Evolutionary conservation across 768 basidiomycete species (phyloP), one percentile per base, ranked within the genome.

Genomic region (Suillus sp.): DNA sequence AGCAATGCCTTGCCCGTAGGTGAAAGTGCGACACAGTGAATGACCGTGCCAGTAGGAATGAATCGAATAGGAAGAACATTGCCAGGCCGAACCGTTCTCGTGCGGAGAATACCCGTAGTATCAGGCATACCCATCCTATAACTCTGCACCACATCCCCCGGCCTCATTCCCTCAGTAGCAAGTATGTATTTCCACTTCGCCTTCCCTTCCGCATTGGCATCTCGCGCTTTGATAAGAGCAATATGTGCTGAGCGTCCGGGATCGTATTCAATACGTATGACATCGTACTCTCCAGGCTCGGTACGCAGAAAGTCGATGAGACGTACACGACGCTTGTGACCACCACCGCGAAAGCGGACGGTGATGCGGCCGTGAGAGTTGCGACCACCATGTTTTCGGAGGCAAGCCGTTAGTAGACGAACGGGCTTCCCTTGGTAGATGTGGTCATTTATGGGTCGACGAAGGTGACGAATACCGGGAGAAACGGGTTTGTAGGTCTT

Each of bases 181-280:
- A 99, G 79, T 70, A 99, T 95, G 73, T 99, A 99, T 71, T 87
- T 91, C 88, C 91, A 96, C 69, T 79, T 83, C 64, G 83, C 79
- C 64, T 63, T 74, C 1, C 86, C 90, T 64, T 83, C 79, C 37
- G 84, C 81, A 10, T 72, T 73, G 4, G 81, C 74, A 67, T 87
- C 80, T 57, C 88, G 80, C 71, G 86, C 89, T 72, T 82, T 83
- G 71, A 98, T 72, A 64, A 99, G 84, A 2, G 97, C 96, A 71
- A 99, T 96, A 74, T 99, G 97, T 8, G 93, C 94, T 40, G 89
- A 92, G 50, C 97, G 84, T 4, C 92, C 92, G 0, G 97, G 97
- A 79, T 99, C 97, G 71, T 96, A 99, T 78, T 99, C 97, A 67
- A 99, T 93, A 54, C 97, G 85, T 4, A 96, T 84, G 51, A 99